Conservation (phyloP, 164 flowering plant species). For the Berberis thunbergii region DNA sequence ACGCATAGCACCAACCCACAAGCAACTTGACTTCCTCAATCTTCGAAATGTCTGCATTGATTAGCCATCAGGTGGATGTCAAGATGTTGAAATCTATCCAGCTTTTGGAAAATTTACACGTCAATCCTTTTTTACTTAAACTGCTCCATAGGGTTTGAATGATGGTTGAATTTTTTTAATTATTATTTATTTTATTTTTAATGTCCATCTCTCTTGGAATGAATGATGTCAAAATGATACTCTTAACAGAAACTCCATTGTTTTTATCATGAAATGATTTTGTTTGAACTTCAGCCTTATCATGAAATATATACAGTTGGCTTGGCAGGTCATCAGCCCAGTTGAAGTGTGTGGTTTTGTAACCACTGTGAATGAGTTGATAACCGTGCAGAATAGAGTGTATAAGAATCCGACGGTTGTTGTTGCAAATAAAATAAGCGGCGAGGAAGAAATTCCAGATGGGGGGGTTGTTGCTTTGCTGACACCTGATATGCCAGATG, state of each 20-base stretch:
- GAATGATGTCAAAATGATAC: too few relatives aligned
- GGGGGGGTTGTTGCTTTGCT: constrained; percentile 26
- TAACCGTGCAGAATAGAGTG: constrained; percentile 17
- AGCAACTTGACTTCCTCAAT: too few relatives aligned
- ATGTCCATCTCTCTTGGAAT: too few relatives aligned
- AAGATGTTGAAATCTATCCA: too few relatives aligned
- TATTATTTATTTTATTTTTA: too few relatives aligned
- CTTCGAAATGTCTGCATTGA: too few relatives aligned
- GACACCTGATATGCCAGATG: constrained; percentile 29
- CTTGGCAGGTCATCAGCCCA: constrained; percentile 30
- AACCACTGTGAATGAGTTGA: constrained; percentile 18
- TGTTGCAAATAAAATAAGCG: constrained; percentile 23
- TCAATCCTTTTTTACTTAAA: too few relatives aligned
- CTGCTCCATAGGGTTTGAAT: too few relatives aligned
- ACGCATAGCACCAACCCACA: too few relatives aligned
- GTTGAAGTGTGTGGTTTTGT: constrained; percentile 23
- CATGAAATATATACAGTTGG: constrained; percentile 14
- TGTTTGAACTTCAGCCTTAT: constrained; percentile 1
- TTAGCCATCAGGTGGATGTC: too few relatives aligned
- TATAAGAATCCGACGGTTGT: constrained; percentile 19
- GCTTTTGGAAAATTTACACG: too few relatives aligned
- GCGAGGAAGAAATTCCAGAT: constrained; percentile 31
- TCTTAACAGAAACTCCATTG: neutral
- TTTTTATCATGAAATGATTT: neutral
- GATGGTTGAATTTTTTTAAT: too few relatives aligned